A percentile compares a stretch with the other conserved stretches of the same genome.
Conservation (phyloP, 2,329 filamentous ascomycete genomes). For the Graphilbum fragrans region DNA sequence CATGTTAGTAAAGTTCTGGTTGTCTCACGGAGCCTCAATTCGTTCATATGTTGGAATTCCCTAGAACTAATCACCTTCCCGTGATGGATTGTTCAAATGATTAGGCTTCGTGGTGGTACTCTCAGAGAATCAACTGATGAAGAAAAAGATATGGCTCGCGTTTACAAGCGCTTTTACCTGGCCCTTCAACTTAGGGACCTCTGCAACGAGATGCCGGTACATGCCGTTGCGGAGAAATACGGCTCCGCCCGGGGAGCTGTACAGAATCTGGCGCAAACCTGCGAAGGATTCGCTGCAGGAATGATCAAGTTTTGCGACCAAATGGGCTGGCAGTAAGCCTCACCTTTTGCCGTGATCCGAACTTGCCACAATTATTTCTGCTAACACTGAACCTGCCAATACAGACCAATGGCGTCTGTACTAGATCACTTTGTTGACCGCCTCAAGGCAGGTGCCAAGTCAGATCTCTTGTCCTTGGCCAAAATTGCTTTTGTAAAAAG, state of each 20-base stretch:
- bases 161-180: slow-evolving; percentile 63
- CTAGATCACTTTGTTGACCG: slow-evolving; percentile 67
- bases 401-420: slow-evolving; percentile 54
- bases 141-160: slow-evolving; percentile 47
- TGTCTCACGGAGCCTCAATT: no score
- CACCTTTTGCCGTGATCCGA: neutral
- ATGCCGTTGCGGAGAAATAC: slow-evolving; percentile 58
- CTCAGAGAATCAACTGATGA: slow-evolving; percentile 50
- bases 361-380: no score
- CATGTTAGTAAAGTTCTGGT: slow-evolving; percentile 51
- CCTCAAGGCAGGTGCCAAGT: slow-evolving; percentile 57
- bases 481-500: slow-evolving; percentile 68
- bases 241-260: slow-evolving; percentile 57
- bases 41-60: no score
- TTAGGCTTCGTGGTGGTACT: slow-evolving; percentile 52
- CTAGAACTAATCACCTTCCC: neutral
- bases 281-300: slow-evolving; percentile 65
- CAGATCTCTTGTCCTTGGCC: slow-evolving; percentile 58
- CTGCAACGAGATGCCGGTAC: slow-evolving; percentile 63
- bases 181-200: slow-evolving; percentile 68
- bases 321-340: slow-evolving; percentile 56
- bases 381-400: neutral
- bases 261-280: slow-evolving; percentile 61
- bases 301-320: slow-evolving; percentile 70
- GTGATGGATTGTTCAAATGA: neutral